A percentile compares a stretch with the other conserved stretches of the same genome.
Conservation (phyloP, 495 filamentous ascomycete genomes). For the Aspergillus asperescens region DNA sequence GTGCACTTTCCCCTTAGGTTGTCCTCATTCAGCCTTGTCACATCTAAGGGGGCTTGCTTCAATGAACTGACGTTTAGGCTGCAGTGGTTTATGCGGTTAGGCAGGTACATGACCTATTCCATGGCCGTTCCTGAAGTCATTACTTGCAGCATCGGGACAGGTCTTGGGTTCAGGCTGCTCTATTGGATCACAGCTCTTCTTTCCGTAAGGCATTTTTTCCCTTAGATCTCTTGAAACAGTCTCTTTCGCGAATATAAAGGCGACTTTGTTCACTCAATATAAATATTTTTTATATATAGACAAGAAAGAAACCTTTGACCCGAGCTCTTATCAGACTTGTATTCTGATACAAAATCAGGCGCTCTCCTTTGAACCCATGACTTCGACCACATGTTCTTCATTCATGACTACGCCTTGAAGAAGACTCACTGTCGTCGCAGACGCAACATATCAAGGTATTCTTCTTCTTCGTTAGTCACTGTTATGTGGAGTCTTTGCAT, state of each 20-base stretch:
- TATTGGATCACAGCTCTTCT: neutral
- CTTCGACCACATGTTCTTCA: conserved; percentile 22
- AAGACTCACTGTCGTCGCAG: conserved; percentile 6
- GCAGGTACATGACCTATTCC: conserved; percentile 8
- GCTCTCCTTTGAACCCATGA: conserved; percentile 26
- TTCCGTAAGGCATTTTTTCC: conserved; percentile 1
- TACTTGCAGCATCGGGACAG: conserved; percentile 4
- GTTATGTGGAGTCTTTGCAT: conserved; percentile 7
- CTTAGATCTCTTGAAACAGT: conserved; percentile 7
- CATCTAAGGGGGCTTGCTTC: neutral
- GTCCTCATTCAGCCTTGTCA: conserved; percentile 10
- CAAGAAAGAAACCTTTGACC: neutral
- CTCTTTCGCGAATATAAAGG: neutral
- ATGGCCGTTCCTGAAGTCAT: neutral
- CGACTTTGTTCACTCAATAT: conserved; percentile 1
- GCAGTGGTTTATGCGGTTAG: conserved; percentile 12
- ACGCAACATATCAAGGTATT: conserved; percentile 1
- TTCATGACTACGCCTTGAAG: conserved; percentile 18
- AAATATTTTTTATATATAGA: neutral
- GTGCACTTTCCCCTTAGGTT: neutral
- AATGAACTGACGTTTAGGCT: conserved; percentile 5
- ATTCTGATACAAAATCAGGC: conserved; percentile 18
- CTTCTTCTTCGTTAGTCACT: conserved; percentile 11
- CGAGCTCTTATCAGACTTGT: neutral
- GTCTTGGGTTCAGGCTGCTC: too few relatives aligned